Base-by-base conservation (phyloP, 1,284 basidiomycete species). In the Ustilago cynodontis region DNA sequence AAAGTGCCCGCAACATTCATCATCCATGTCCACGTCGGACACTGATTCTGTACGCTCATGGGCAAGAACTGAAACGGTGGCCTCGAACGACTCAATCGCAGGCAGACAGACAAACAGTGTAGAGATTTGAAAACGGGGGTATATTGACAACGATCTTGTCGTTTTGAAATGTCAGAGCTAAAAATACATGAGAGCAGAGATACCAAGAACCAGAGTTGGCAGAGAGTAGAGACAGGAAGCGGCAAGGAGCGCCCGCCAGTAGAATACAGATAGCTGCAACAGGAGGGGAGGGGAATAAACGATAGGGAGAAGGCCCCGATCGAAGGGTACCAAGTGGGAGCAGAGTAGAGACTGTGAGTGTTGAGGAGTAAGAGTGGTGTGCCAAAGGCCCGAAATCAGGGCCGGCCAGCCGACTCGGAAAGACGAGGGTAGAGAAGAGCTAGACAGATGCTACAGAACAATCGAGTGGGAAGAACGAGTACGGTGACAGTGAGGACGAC, bases 91-190 rank as follows among this genome's bases (percentile, higher is more conserved):
- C 41, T 43, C n/a, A 43, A 2, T 20, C n/a, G 18, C 41, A 43
- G 41, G 20, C 41, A 8, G 8, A 43, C 39, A 58, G 41, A 16
- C 41, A 58, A 20, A n/a, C 22, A 56, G 41, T 26, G n/a, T n/a
- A 24, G n/a, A 22, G 16, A 56, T 22, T 55, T 39, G 26, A 29
- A 56, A 64, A 45, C 45, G 49, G 37, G 49, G 69, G 69, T 71
- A 72, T 67, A 66, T 60, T 66, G 70, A 66, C 70, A 72, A 72
- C 45, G 52, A 64, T 31, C 52, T 59, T 63, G 70, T 72, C 60
- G 64, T 45, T 60, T 64, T 59, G 26, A 11, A 16, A 41, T 47
- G 35, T 50, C 51, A 58, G 28, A 37, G 50, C 20, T 72, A 72
- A 24, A 66, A 72, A 72, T 72, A 72, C 70, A 72, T 24, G 37